Percentiles rank a stretch among this genome's conserved stretches.
phyloP scores from a whole-genome alignment of 495 filamentous ascomycete species.

The Chaetomium cochliodes region DNA sequence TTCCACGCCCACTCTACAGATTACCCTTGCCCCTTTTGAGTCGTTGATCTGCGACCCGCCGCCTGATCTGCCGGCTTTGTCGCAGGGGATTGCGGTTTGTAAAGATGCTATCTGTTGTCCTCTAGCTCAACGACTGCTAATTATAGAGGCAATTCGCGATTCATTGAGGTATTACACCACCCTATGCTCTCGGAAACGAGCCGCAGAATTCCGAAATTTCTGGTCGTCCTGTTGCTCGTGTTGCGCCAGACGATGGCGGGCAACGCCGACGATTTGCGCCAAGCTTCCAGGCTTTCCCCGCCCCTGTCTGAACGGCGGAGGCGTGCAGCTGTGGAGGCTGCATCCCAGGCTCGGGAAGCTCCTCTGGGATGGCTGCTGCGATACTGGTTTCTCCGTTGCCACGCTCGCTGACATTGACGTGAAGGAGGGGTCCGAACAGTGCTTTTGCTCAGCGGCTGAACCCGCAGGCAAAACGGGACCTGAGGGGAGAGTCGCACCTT shows the following conservation, averaged over 20 bases:
- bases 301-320: background rate
- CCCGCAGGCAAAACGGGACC: background rate
- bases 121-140: background rate
- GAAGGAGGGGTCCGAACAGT: background rate
- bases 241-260: background rate
- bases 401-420: background rate
- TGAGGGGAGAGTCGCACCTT: background rate
- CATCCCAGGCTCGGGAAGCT: background rate
- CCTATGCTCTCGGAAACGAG: background rate
- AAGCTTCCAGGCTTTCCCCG: background rate
- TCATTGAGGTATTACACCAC: no score
- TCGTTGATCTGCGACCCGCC: slow-evolving; percentile 33
- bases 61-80: slow-evolving; percentile 17
- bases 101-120: background rate
- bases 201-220: background rate
- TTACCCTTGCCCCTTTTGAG: slow-evolving; percentile 31
- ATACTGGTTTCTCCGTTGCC: background rate
- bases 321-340: background rate
- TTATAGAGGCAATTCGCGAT: background rate
- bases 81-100: slow-evolving; percentile 8
- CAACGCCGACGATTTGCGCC: background rate
- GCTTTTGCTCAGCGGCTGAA: background rate
- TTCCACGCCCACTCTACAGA: background rate
- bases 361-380: background rate
- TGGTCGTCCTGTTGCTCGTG: background rate